phyloP scores from a whole-genome alignment of 371 early-diverging fungal species.

The Vairimorpha necatrix region DNA sequence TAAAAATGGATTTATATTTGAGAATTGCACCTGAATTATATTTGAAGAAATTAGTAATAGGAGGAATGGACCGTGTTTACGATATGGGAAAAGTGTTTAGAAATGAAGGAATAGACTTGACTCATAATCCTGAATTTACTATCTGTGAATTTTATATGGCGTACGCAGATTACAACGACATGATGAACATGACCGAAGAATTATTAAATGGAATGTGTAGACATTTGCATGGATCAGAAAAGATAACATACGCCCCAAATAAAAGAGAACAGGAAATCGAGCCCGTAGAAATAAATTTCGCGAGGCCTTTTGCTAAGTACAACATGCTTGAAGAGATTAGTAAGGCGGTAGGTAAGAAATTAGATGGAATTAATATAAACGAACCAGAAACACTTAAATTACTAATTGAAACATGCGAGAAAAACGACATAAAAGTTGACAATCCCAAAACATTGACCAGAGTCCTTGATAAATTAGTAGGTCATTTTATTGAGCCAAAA shows the following conservation, averaged over 20 bases:
- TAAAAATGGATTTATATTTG: slow-evolving; percentile 93
- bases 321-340: slow-evolving; percentile 86
- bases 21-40: slow-evolving; percentile 96
- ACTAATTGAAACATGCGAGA: slow-evolving; percentile 78
- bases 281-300: slow-evolving; percentile 78
- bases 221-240: slow-evolving; percentile 75
- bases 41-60: slow-evolving; percentile 93
- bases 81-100: slow-evolving; percentile 99
- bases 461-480: slow-evolving; percentile 92
- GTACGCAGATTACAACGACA: slow-evolving; percentile 90
- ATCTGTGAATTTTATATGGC: slow-evolving; percentile 99
- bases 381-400: slow-evolving; percentile 74
- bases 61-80: slow-evolving; percentile 96
- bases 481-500: slow-evolving; percentile 85
- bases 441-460: slow-evolving; percentile 88
- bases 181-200: slow-evolving; percentile 87
- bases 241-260: slow-evolving; percentile 81
- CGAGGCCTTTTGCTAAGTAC: slow-evolving; percentile 87
- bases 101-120: slow-evolving; percentile 97
- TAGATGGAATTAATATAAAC: slow-evolving; percentile 74
- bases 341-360: slow-evolving; percentile 75
- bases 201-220: slow-evolving; percentile 83
- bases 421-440: slow-evolving; percentile 81
- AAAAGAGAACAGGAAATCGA: slow-evolving; percentile 70
- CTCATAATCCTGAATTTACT: slow-evolving; percentile 99